Percentiles rank a stretch among this genome's conserved stretches.
phyloP scores from a whole-genome alignment of 768 basidiomycete species.

The Postia placenta region DNA sequence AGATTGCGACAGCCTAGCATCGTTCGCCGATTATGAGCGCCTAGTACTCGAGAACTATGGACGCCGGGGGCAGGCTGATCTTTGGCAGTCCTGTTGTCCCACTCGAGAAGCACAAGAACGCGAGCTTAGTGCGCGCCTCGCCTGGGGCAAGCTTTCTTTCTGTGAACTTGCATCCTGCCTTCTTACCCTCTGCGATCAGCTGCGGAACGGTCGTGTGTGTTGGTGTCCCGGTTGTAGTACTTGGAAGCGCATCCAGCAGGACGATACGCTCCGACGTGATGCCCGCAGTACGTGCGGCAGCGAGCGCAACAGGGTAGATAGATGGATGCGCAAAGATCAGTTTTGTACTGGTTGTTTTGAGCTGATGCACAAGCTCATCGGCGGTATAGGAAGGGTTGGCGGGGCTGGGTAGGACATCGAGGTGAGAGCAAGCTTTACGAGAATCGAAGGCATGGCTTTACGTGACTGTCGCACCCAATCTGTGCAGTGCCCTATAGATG shows the following conservation, averaged over 20 bases:
- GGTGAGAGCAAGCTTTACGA: background rate
- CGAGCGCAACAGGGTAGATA: slow-evolving; percentile 17
- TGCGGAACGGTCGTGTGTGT: background rate
- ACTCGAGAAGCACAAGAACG: slow-evolving; percentile 69
- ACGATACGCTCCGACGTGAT: slow-evolving; percentile 18
- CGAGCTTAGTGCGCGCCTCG: slow-evolving; percentile 65
- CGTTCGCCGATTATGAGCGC: too few species aligned
- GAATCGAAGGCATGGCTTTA: too few species aligned
- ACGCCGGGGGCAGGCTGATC: slow-evolving; percentile 29
- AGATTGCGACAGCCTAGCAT: slow-evolving; percentile 34
- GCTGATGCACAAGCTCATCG: slow-evolving; percentile 25
- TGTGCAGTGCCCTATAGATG: slow-evolving; percentile 41
- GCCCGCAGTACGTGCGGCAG: slow-evolving; percentile 17
- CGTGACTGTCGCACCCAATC: slow-evolving; percentile 53
- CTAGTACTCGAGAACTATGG: too few species aligned
- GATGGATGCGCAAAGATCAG: slow-evolving; percentile 21
- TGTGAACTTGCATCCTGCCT: slow-evolving; percentile 31
- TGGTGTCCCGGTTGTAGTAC: background rate
- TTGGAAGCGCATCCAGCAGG: slow-evolving; percentile 12
- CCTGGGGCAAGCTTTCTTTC: slow-evolving; percentile 49
- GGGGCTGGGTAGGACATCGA: slow-evolving; percentile 11
- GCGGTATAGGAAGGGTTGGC: slow-evolving; percentile 27
- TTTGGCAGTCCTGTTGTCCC: slow-evolving; percentile 76
- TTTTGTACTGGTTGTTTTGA: slow-evolving; percentile 20
- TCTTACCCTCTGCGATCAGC: slow-evolving; percentile 42